Evolutionary conservation across 257 asterid genomes (phyloP), one percentile per base, ranked within the genome.

Genomic region (Salvia rosmarinus): DNA sequence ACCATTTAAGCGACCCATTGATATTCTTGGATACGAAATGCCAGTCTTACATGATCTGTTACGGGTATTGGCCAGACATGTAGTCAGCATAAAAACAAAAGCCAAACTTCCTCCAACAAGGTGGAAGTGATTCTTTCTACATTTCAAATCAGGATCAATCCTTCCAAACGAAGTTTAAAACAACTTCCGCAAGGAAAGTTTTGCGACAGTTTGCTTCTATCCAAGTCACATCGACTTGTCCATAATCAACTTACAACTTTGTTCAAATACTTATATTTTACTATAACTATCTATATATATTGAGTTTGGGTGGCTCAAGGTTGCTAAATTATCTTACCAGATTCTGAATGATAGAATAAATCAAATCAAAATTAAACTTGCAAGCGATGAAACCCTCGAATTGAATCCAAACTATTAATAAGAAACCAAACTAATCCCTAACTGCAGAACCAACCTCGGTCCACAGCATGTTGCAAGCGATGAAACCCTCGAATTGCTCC

Each of bases 381-480:
- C 9, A 28, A 32, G 44, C 12, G 25, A 72, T n/a, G n/a, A 52
- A 25, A 39, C 60, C 25, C 71, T 58, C 54, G 19, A 64, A 57
- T 49, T 28, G 39, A 32, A 76, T 37, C 70, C 46, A 32, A 51
- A 37, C 56, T 63, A 55, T 9, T 11, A 60, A 50, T 14, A 19
- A n/a, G 1, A 61, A 64, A 47, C 74, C 60, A 34, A 72, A 42
- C 25, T 40, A 47, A 42, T 52, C 46, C n/a, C 52, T 17, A 55
- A 42, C 10, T 37, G 70, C 52, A 43, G 25, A 84, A 67, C 88
- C 60, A 76, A 95, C 99, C 99, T 90, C 16, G 97, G 96, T 78
- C 99, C 99, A 76, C 99, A 91, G 86, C 99, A 95, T 43, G 99
- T 95, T 5, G 99, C 99, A 13, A 95, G 97, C 11, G 99, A 95